Evolutionary conservation across 306 rosid species (phyloP).

Genomic region (Datisca glomerata): DNA sequence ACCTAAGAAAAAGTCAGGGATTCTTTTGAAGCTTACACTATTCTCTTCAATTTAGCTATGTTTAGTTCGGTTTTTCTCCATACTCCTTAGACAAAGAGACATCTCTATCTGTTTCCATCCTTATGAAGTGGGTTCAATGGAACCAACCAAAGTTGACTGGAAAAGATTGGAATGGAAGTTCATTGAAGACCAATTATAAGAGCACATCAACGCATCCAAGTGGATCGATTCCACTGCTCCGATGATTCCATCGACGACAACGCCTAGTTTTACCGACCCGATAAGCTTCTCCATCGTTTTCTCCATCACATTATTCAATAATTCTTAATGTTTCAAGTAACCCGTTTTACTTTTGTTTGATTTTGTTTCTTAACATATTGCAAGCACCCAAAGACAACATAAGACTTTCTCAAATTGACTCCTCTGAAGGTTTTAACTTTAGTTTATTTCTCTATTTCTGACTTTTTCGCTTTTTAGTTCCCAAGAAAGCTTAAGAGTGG

Average conservation of each 20-base stretch:
- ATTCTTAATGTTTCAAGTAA: too few species aligned
- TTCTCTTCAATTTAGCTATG: too few species aligned
- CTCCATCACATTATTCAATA: not conserved
- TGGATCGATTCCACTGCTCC: slow-evolving; percentile 74
- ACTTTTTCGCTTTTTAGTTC: too few species aligned
- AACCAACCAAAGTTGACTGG: slow-evolving; percentile 93
- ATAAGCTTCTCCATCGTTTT: slow-evolving; percentile 11
- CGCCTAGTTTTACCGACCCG: slow-evolving; percentile 78
- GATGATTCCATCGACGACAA: slow-evolving; percentile 28
- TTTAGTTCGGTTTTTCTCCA: slow-evolving; percentile 6
- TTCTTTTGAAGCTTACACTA: too few species aligned
- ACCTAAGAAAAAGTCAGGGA: too few species aligned
- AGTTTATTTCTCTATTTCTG: too few species aligned
- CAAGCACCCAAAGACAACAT: slow-evolving; percentile 73
- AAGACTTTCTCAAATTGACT: slow-evolving; percentile 62
- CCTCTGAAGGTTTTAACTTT: too few species aligned
- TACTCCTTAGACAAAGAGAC: not conserved
- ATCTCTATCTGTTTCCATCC: not conserved
- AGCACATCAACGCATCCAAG: slow-evolving; percentile 81
- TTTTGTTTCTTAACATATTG: slow-evolving; percentile 50
- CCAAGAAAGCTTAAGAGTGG: too few species aligned
- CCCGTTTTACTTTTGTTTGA: too few species aligned
- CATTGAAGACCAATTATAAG: slow-evolving; percentile 60
- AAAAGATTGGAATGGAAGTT: slow-evolving; percentile 65
- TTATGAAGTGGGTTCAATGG: too few species aligned